These are phyloP conservation scores for Codiaeum variegatum DNA, from an alignment of 441 rosid genomes.

Conservation along the genomic window DNA sequence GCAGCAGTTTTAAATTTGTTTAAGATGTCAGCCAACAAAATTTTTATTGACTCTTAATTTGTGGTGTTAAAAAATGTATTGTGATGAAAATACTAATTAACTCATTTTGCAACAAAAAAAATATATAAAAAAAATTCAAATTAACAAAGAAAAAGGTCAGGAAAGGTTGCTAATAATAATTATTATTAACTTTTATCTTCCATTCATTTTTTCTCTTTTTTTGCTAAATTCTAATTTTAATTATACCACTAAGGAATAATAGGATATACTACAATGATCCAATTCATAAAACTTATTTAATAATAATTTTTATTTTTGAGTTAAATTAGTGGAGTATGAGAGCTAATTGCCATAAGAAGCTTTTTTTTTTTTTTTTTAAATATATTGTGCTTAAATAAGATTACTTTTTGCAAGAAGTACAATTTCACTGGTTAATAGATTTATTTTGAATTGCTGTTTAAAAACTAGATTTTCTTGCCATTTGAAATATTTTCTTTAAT, in stretches of 20 bases:
- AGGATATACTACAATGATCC: not conserved
- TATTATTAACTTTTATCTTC: not conserved
- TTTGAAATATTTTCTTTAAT: too few species aligned
- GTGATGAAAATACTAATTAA: too few species aligned
- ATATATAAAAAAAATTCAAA: too few species aligned
- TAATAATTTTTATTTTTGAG: not conserved
- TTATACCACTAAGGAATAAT: not conserved
- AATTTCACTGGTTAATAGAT: not conserved
- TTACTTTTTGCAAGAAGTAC: too few species aligned
- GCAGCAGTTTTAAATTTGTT: too few species aligned
- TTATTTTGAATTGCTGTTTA: too few species aligned
- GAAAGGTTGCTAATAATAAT: not conserved
- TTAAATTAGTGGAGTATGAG: constrained; percentile 3
- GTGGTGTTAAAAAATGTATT: too few species aligned
- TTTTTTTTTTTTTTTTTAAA: too few species aligned
- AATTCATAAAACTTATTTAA: not conserved
- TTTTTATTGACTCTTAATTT: too few species aligned
- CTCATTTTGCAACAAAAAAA: too few species aligned
- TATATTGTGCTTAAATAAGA: too few species aligned
- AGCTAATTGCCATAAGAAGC: not conserved
- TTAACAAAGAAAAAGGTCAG: not conserved
- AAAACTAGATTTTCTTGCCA: not conserved
- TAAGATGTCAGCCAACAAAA: too few species aligned
- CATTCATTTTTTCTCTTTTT: not conserved
- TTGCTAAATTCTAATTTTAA: not conserved